These are phyloP conservation scores for Prunus mume DNA, from an alignment of 306 rosid species.

Conservation along the genomic window DNA sequence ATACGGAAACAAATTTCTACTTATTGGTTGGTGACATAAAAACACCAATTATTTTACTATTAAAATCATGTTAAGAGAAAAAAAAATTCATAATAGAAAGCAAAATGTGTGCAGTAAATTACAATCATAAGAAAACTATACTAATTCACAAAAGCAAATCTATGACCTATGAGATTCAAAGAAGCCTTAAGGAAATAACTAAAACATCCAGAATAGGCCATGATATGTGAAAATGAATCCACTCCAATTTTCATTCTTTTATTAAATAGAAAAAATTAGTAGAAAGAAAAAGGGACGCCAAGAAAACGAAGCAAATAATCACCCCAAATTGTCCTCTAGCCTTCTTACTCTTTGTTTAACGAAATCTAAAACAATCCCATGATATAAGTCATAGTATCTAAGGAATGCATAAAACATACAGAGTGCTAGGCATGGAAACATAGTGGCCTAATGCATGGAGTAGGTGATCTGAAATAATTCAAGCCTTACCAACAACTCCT, in stretches of 20 bases:
- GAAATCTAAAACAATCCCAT: not conserved
- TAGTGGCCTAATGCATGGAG: not conserved
- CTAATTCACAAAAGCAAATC: not conserved
- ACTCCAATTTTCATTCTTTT: not conserved
- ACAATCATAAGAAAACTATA: not conserved
- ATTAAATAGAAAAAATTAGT: too few species aligned
- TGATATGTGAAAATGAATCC: not conserved
- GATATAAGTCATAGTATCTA: not conserved
- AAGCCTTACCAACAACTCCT: slow-evolving; percentile 55
- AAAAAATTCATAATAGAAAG: too few species aligned
- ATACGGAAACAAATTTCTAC: too few species aligned
- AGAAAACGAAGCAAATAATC: not conserved
- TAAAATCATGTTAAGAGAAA: too few species aligned
- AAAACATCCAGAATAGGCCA: too few species aligned
- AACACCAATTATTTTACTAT: too few species aligned
- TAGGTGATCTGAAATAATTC: not conserved
- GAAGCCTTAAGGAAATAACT: too few species aligned
- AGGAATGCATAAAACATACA: not conserved
- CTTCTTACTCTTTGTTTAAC: not conserved
- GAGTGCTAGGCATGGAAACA: not conserved
- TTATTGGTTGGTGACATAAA: too few species aligned
- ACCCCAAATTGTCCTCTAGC: not conserved
- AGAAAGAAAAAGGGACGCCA: not conserved
- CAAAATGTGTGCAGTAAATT: too few species aligned
- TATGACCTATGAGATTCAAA: not conserved